phyloP scores from a whole-genome alignment of 257 asterid species.

The Solanum neorickii region DNA sequence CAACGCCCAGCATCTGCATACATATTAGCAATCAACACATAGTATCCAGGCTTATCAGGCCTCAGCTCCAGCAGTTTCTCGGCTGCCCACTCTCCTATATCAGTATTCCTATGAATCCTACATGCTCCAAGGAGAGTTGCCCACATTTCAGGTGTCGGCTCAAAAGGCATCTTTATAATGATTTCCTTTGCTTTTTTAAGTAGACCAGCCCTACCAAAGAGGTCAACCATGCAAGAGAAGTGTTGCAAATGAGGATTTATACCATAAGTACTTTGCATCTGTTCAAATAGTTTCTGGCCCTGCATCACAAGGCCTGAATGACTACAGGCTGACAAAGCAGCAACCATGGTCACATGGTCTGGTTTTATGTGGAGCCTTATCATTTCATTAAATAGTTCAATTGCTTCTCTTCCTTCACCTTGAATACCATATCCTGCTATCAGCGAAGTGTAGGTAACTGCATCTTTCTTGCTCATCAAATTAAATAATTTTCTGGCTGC shows the following conservation, averaged over 20 bases:
- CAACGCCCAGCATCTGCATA: conserved; percentile 76
- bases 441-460: conserved; percentile 73
- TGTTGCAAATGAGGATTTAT: conserved; percentile 58
- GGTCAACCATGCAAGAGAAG: conserved; percentile 78
- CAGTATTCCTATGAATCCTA: conserved; percentile 48
- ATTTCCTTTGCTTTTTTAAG: conserved; percentile 47
- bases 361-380: conserved; percentile 42
- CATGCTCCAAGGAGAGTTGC: conserved; percentile 90
- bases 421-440: conserved; percentile 75
- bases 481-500: conserved; percentile 58
- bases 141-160: conserved; percentile 73
- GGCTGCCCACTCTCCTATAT: conserved; percentile 89
- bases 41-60: conserved; percentile 63
- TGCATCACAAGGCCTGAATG: conserved; percentile 72
- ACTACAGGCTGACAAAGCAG: conserved; percentile 74
- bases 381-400: conserved; percentile 63
- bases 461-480: conserved; percentile 50
- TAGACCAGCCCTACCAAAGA: conserved; percentile 75
- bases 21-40: conserved; percentile 78
- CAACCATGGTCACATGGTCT: conserved; percentile 67
- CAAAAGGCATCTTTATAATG: conserved; percentile 43
- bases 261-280: conserved; percentile 46
- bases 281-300: conserved; percentile 46
- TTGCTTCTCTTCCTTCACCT: conserved; percentile 62
- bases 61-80: conserved; percentile 54